Evolutionary conservation across 2,329 filamentous ascomycete species (phyloP).

Genomic region (Lachnellula hyalina): DNA sequence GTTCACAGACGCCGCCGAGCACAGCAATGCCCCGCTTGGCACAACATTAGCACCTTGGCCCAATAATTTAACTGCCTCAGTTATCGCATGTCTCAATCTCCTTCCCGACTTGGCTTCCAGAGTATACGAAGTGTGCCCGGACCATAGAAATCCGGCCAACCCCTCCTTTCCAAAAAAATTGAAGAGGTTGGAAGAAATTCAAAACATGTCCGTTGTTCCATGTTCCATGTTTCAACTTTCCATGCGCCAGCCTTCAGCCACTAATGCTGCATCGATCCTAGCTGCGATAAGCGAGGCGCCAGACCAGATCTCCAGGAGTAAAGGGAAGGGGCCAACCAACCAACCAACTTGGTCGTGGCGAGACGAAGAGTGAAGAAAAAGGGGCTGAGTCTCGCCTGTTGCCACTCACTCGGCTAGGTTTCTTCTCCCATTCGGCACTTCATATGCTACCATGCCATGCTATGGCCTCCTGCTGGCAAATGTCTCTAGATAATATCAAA

Average conservation of each 20-base stretch:
- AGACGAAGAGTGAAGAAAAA: neutral
- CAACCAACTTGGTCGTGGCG: neutral
- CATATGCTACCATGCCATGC: neutral
- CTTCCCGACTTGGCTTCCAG: neutral
- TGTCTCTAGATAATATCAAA: neutral
- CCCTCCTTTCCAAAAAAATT: neutral
- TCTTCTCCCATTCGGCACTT: neutral
- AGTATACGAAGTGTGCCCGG: neutral
- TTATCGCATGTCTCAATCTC: neutral
- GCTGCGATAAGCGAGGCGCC: slow-evolving; percentile 2
- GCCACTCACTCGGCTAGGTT: neutral
- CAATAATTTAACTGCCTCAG: neutral
- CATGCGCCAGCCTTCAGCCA: neutral
- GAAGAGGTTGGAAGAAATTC: neutral
- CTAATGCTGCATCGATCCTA: neutral
- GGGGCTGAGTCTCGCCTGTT: slow-evolving; percentile 1
- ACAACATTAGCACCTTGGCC: slow-evolving; percentile 2
- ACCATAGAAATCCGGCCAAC: neutral
- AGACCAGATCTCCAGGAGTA: slow-evolving; percentile 3
- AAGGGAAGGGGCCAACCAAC: slow-evolving; percentile 1
- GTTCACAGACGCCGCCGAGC: neutral
- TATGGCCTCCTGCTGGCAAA: neutral
- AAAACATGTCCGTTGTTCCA: neutral
- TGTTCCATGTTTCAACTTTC: slow-evolving; percentile 3
- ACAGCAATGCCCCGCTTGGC: slow-evolving; percentile 10